Evolutionary conservation across 495 filamentous ascomycete species (phyloP), one percentile per base, ranked within the genome.

Genomic region (Lasiosphaeria miniovina): DNA sequence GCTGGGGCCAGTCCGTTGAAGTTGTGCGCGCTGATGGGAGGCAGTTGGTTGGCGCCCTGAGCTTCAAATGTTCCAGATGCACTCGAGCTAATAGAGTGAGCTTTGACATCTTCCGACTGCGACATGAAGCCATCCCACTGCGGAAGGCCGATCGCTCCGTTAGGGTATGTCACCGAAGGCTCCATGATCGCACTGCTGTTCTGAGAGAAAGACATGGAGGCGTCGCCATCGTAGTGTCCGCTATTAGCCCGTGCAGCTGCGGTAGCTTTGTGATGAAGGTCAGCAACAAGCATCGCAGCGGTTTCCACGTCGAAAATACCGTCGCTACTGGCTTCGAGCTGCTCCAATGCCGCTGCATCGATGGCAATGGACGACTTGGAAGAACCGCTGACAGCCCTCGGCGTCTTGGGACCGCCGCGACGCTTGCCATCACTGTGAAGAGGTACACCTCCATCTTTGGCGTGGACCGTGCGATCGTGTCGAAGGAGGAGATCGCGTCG

Each of bases 231-330:
- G 73, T 88, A 90, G 53, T 78, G 72, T 59, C 71, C 75, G 55
- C 68, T 70, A 40, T 74, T 75, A 48, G 74, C 78, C 51, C 79
- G 89, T 78, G 91, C 93, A 41, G 88, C 87, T 52, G 89, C 90
- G 66, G 88, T 89, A 67, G 94, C 93, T 78, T 96, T 96, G 77
- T 97, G 91, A 79, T 96, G 95, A 74, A 98, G 88, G 77, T 98
- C 91, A 71, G 95, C 94, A 83, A 98, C 94, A 80, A 98, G 86
- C 90, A 96, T 96, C 64, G 95, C 94, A 68, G 94, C 94, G 70
- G 92, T 93, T 84, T 98, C 94, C 74, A 97, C 86, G 78, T 97
- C 93, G 72, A 96, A 90, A 82, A 94, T 90, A 73, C 90, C 91
- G 73, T 98, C 94, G 77, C 86, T 91, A 77, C 88, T 90, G 62